A percentile compares a stretch with the other conserved stretches of the same genome.
Conservation (phyloP, 495 filamentous ascomycete genomes). For the Amniculicola lignicola region DNA sequence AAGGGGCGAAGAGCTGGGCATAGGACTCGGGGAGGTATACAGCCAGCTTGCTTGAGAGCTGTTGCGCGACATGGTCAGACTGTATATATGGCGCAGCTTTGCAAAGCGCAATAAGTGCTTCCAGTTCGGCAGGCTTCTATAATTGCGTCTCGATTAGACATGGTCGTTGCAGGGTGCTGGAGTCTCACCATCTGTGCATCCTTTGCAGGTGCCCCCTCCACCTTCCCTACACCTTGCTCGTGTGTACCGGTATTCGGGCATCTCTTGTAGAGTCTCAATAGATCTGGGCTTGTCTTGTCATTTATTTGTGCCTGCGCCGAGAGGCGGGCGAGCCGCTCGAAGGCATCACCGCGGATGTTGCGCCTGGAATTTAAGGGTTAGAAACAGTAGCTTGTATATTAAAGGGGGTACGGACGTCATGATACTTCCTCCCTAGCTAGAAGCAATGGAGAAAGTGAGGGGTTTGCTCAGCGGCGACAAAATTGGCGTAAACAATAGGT, state of each 20-base stretch:
- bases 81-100: conserved; percentile 74
- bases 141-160: too few species aligned
- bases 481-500: not conserved
- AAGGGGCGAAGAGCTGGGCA: conserved; percentile 69
- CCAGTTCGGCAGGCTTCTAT: conserved; percentile 74
- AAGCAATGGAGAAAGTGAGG: too few species aligned
- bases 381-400: not conserved
- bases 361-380: conserved; percentile 13
- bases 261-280: conserved; percentile 37
- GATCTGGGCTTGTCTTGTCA: conserved; percentile 27
- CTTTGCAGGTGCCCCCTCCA: conserved; percentile 8
- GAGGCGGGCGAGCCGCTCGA: conserved; percentile 43
- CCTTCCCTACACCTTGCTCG: conserved; percentile 27
- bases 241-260: conserved; percentile 16
- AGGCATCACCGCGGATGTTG: conserved; percentile 38
- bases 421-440: too few species aligned
- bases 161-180: too few species aligned
- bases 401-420: not conserved
- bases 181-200: conserved; percentile 35
- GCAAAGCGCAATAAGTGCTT: conserved; percentile 83
- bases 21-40: conserved; percentile 82
- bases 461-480: not conserved
- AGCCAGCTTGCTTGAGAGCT: conserved; percentile 67
- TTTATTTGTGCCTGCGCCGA: conserved; percentile 33
- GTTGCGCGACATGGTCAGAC: conserved; percentile 64